Evolutionary conservation across 306 rosid species (phyloP).

Genomic region (Lupinus albus): DNA sequence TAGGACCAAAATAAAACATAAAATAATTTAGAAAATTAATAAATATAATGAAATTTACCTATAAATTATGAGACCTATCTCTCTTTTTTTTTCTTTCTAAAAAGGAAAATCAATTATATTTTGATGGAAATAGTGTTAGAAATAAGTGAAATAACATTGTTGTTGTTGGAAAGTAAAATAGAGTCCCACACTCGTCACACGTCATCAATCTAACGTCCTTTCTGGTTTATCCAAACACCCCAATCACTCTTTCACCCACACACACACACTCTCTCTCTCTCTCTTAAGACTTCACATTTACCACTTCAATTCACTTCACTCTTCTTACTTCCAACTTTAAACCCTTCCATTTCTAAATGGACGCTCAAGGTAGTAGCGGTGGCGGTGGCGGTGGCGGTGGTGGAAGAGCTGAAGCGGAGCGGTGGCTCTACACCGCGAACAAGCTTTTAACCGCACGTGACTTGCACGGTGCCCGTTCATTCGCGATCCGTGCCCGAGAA

Average conservation of each 20-base stretch:
- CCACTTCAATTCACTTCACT: neutral
- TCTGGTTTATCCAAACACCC: conserved; percentile 6
- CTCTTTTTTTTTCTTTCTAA: no score
- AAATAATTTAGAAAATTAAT: no score
- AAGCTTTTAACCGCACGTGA: conserved; percentile 78
- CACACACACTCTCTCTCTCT: no score
- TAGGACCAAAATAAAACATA: no score
- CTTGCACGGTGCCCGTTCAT: conserved; percentile 70
- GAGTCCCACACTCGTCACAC: neutral
- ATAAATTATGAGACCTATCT: no score
- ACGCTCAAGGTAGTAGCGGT: neutral
- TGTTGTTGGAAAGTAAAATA: no score
- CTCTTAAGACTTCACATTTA: no score
- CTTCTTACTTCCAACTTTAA: no score
- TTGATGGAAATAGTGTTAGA: no score
- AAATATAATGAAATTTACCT: no score
- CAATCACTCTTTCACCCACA: neutral
- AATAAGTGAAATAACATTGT: no score
- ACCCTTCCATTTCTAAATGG: conserved; percentile 28
- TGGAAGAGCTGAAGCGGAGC: conserved; percentile 74
- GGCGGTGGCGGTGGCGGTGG: conserved; percentile 17
- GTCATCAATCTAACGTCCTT: neutral
- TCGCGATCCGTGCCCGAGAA: conserved; percentile 89
- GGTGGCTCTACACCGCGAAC: conserved; percentile 83
- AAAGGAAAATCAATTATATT: no score